Conservation (phyloP, 2,329 filamentous ascomycete genomes). For the Alternaria sp. region DNA sequence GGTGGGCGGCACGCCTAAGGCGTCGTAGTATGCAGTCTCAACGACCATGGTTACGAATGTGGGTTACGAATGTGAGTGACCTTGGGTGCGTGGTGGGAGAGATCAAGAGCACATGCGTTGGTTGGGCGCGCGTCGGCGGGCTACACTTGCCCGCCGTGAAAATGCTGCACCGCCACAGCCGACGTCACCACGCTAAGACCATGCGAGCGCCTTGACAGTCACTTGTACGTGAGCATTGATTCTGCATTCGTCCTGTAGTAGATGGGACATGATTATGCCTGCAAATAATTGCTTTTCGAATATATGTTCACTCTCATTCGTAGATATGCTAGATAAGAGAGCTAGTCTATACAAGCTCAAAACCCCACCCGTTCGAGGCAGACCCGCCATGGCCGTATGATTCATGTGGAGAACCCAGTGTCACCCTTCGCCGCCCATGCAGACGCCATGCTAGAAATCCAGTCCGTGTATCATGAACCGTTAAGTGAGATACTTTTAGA, state of each 20-base stretch:
- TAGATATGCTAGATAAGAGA: slow-evolving; percentile 37
- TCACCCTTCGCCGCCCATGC: slow-evolving; percentile 46
- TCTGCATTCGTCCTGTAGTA: neutral
- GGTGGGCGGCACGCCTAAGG: slow-evolving; percentile 80
- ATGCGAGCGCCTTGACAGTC: neutral
- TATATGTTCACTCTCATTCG: slow-evolving; percentile 21
- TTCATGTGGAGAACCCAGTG: slow-evolving; percentile 38
- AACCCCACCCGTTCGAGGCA: slow-evolving; percentile 30
- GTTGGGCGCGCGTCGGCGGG: slow-evolving; percentile 25
- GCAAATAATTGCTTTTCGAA: neutral
- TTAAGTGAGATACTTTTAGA: slow-evolving; percentile 37
- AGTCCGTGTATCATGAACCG: slow-evolving; percentile 35
- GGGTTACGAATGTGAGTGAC: slow-evolving; percentile 6
- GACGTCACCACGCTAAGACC: slow-evolving; percentile 25
- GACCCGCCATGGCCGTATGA: slow-evolving; percentile 34
- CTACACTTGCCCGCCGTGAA: slow-evolving; percentile 18
- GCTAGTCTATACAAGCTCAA: slow-evolving; percentile 37
- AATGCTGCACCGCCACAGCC: slow-evolving; percentile 24
- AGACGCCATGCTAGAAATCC: slow-evolving; percentile 48
- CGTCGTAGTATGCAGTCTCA: slow-evolving; percentile 88
- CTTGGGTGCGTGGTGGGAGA: slow-evolving; percentile 5
- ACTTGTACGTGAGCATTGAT: neutral
- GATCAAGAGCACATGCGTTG: slow-evolving; percentile 20
- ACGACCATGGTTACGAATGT: slow-evolving; percentile 69
- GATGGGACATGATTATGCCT: neutral